Base-by-base conservation (phyloP, 2,329 filamentous ascomycete genomes). In the Hypoxylon sp. region DNA sequence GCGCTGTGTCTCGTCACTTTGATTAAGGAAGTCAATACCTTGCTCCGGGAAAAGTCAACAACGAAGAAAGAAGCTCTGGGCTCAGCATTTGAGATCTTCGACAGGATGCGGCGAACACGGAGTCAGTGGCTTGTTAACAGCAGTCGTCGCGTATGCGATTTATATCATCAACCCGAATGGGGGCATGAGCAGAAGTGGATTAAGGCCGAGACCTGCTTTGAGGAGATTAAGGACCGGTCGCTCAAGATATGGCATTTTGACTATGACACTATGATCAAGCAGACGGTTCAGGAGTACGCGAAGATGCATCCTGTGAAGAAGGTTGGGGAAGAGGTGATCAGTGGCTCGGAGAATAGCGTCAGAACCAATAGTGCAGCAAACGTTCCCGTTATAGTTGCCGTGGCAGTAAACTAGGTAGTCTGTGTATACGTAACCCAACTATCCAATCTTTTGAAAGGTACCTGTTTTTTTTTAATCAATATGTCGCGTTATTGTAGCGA, bases 1-100 rank as follows among this genome's bases (percentile, higher is more conserved):
- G 9, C 79, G 80, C 3, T 75, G 14, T 68, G 66, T 24, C 76
- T 86, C 19, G 84, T 83, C 79, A 85, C 83, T 0, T 78, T 85
- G 31, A 82, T 84, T 1, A 82, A 84, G 67, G 62, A 70, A 47
- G 70, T 70, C 35, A 70, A 67, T 3, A 24, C 35, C 8, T 60
- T 67, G 19, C 33, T 67, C 4, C 51, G 33, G 1, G 51, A 58
- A 19, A 44, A 52, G 1, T n/a, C 65, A 17, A 24, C 51, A 9
- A 61, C 50, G 10, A 71, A 70, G 46, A 59, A 58, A 3, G 62
- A 62, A 10, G 67, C 68, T 14, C n/a, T 72, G 5, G 26, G 44
- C 24, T 50, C 67, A 2, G 71, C 72, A 1, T 71, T 74, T 51
- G 55, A 61, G 11, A 65, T 69, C 0, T 74, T 65, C 35, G 62